Evolutionary conservation across 202 grass and related monocot species (phyloP).

Genomic region (Setaria viridis): DNA sequence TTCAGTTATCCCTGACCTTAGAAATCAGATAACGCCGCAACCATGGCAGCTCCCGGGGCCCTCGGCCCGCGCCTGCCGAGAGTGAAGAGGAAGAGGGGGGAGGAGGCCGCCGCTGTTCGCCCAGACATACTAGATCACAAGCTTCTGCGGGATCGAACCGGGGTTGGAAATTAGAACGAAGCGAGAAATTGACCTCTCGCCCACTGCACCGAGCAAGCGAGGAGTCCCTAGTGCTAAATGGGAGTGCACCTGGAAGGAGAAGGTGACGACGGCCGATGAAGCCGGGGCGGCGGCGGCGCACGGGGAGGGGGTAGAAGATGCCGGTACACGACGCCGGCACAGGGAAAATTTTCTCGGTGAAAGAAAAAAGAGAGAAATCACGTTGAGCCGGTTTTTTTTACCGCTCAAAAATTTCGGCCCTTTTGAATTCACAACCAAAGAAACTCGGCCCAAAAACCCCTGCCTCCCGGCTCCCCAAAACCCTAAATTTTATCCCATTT

Average conservation of each 20-base stretch:
- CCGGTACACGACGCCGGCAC: neutral
- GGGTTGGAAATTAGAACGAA: neutral
- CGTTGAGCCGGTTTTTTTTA: too few species aligned
- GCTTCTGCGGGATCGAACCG: neutral
- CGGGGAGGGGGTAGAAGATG: neutral
- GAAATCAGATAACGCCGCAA: neutral
- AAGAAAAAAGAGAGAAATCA: too few species aligned
- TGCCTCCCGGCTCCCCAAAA: too few species aligned
- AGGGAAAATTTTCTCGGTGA: too few species aligned
- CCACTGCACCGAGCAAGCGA: neutral
- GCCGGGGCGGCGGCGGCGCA: slow-evolving; percentile 21
- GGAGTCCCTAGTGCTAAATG: neutral
- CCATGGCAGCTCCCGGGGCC: slow-evolving; percentile 23
- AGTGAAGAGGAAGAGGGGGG: neutral
- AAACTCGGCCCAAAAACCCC: too few species aligned
- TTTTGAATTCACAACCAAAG: too few species aligned
- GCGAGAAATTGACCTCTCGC: neutral
- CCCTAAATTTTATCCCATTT: too few species aligned
- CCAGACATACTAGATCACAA: slow-evolving; percentile 33
- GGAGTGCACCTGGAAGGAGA: slow-evolving; percentile 30
- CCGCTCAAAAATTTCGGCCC: too few species aligned
- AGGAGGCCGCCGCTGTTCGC: slow-evolving; percentile 14
- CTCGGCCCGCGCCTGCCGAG: neutral
- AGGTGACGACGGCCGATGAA: slow-evolving; percentile 9
- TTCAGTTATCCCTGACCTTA: neutral